Conservation (phyloP, 306 rosid genomes). For the Inga laurina region DNA sequence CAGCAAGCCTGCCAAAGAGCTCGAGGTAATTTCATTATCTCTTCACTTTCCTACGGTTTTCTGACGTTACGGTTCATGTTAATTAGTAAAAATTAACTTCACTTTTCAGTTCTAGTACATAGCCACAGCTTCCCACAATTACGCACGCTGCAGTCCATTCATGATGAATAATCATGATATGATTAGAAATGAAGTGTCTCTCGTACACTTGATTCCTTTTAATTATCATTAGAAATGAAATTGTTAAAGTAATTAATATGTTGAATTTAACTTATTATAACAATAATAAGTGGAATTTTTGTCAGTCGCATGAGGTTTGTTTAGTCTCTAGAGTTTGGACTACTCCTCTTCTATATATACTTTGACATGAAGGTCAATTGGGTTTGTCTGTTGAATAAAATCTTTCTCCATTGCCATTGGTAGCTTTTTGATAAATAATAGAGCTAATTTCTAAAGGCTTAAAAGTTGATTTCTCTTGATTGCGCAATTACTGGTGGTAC, state of each 20-base stretch:
- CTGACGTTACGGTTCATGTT: not conserved
- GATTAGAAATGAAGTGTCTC: not conserved
- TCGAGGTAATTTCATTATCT: conserved; percentile 61
- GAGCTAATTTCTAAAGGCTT: not conserved
- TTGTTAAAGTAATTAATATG: not conserved
- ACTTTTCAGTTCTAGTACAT: not conserved
- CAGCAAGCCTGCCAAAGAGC: conserved; percentile 79
- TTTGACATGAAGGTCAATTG: not conserved
- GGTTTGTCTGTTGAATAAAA: not conserved
- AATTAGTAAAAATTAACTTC: not conserved
- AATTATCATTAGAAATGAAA: not conserved
- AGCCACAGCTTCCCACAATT: not conserved
- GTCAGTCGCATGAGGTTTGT: not conserved
- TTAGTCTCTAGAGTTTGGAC: not conserved
- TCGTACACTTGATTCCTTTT: not conserved
- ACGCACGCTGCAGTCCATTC: not conserved
- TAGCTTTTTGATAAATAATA: not conserved
- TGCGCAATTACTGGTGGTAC: not conserved
- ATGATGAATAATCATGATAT: not conserved
- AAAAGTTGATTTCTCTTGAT: not conserved
- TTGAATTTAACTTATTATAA: not conserved
- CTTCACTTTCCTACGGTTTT: not conserved
- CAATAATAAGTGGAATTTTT: not conserved
- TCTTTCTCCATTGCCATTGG: not conserved
- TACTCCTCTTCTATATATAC: not conserved